Conservation (phyloP, 208 protist genomes). For the Vickermania spadyakhi region DNA sequence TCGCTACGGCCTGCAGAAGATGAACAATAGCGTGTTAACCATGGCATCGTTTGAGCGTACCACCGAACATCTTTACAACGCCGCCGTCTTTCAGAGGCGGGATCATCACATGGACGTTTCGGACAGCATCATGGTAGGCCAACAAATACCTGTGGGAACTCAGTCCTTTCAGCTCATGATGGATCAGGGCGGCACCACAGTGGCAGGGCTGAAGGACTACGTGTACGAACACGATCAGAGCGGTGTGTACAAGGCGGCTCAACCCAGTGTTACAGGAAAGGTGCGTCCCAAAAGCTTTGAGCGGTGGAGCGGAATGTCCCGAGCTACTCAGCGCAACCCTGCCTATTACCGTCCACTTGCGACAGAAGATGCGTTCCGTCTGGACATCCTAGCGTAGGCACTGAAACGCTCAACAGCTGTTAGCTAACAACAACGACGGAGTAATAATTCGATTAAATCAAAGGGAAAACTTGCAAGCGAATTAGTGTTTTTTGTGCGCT, state of each 20-base stretch:
- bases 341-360: conserved; percentile 8
- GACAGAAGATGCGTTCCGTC: conserved; percentile 16
- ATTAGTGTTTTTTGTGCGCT: no score
- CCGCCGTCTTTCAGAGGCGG: conserved; percentile 84
- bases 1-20: conserved; percentile 98
- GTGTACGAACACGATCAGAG: background rate
- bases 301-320: background rate
- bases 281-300: background rate
- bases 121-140: conserved; percentile 99
- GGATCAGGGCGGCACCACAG: conserved; percentile 20
- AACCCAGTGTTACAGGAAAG: background rate
- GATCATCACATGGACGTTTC: conserved; percentile 87
- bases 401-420: no score
- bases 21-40: conserved; percentile 98
- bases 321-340: background rate
- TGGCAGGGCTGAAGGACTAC: background rate
- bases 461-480: no score
- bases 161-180: conserved; percentile 89
- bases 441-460: no score
- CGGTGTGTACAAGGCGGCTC: background rate
- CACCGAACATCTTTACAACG: conserved; percentile 99
- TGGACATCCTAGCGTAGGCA: conserved; percentile 27
- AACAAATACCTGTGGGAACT: conserved; percentile 94
- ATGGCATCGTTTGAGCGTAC: conserved; percentile 99
- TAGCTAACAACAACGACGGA: no score